These are phyloP conservation scores for Iris pallida DNA, from an alignment of 116 monocot species.

Conservation along the genomic window DNA sequence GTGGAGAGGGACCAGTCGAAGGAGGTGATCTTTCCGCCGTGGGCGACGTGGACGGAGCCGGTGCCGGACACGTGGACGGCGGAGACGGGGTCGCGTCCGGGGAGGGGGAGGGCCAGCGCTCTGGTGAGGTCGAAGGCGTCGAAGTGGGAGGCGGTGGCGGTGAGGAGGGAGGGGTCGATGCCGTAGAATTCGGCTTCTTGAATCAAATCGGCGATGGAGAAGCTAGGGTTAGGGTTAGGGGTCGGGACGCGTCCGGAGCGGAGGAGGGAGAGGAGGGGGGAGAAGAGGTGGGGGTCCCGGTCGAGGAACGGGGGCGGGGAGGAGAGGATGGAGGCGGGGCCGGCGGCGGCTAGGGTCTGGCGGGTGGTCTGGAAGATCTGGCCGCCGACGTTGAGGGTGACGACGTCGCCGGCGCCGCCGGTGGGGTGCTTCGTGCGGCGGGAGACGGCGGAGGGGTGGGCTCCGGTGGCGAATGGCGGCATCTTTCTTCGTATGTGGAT, in stretches of 20 bases:
- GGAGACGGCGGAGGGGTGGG: not conserved
- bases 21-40: constrained; percentile 66
- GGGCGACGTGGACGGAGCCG: constrained; percentile 25
- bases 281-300: constrained; percentile 73
- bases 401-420: constrained; percentile 12
- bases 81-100: constrained; percentile 40
- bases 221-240: constrained; percentile 8
- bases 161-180: constrained; percentile 25
- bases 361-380: constrained; percentile 80
- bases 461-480: constrained; percentile 22
- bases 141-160: constrained; percentile 24
- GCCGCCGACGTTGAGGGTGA: constrained; percentile 90
- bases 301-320: constrained; percentile 57
- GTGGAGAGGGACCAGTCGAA: constrained; percentile 49
- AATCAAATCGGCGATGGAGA: constrained; percentile 37
- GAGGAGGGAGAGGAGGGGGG: constrained; percentile 70
- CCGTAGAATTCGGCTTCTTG: constrained; percentile 57
- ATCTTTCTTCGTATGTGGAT: not conserved
- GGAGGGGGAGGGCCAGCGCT: constrained; percentile 39
- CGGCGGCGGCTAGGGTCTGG: constrained; percentile 62
- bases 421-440: not conserved
- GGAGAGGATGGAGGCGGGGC: constrained; percentile 45
- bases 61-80: constrained; percentile 29
- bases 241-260: constrained; percentile 49
- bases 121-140: constrained; percentile 41